A percentile compares a stretch with the other conserved stretches of the same genome.
Evolutionary conservation across 192 early-diverging fungal genomes (phyloP).

Genomic region (Rhizophagus sp.): DNA sequence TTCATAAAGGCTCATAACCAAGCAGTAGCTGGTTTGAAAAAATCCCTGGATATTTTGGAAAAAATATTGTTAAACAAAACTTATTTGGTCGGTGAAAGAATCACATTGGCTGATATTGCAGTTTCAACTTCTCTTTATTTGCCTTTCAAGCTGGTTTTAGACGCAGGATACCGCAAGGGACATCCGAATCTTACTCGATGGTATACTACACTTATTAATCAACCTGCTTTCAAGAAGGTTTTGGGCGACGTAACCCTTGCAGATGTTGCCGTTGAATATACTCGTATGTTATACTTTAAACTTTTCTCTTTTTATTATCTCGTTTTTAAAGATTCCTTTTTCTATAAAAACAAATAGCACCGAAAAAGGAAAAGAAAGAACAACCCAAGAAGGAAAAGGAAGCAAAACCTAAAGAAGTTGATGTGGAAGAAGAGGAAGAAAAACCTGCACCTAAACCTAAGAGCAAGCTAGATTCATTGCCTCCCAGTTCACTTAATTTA

Average conservation of each 20-base stretch:
- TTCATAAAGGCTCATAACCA: slow-evolving; percentile 61
- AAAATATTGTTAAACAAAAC: slow-evolving; percentile 80
- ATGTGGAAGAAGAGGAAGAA: slow-evolving; percentile 58
- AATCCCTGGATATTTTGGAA: slow-evolving; percentile 72
- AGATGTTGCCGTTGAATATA: slow-evolving; percentile 54
- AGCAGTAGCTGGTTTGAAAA: slow-evolving; percentile 66
- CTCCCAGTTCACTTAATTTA: slow-evolving; percentile 77
- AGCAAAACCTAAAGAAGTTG: slow-evolving; percentile 51
- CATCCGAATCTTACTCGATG: slow-evolving; percentile 91
- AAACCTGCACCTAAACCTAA: slow-evolving; percentile 87
- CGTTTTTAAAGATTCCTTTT: background rate
- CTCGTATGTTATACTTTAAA: slow-evolving; percentile 11
- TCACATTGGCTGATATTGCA: slow-evolving; percentile 90
- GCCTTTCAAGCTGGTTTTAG: slow-evolving; percentile 60
- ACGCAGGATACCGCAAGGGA: slow-evolving; percentile 76
- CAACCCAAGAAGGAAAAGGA: slow-evolving; percentile 60
- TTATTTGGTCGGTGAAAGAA: slow-evolving; percentile 90
- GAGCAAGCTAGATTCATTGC: slow-evolving; percentile 86
- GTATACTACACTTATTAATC: slow-evolving; percentile 85
- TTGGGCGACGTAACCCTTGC: slow-evolving; percentile 70
- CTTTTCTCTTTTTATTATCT: background rate
- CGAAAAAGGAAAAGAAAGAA: slow-evolving; percentile 68
- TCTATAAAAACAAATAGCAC: slow-evolving; percentile 35
- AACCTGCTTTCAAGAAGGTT: slow-evolving; percentile 83
- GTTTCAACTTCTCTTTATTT: slow-evolving; percentile 57